Evolutionary conservation across 1,139 yeast species (phyloP).

Genomic region (Hyphopichia fennica): DNA sequence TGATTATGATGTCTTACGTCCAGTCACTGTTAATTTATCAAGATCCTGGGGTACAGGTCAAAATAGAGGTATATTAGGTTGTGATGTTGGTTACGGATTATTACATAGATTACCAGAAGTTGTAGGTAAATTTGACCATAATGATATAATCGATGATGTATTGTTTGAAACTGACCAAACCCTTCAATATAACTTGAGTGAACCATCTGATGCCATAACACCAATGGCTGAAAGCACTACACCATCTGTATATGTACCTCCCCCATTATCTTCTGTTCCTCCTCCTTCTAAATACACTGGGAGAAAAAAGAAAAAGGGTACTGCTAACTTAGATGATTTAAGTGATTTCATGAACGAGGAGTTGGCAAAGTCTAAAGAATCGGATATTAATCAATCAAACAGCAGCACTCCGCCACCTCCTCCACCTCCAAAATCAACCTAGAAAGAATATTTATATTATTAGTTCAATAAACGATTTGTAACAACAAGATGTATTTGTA

Average conservation of each 20-base stretch:
- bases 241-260: conserved; percentile 7
- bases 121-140: conserved; percentile 46
- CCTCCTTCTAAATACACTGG: conserved; percentile 23
- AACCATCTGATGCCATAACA: conserved; percentile 6
- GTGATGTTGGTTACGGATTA: conserved; percentile 92
- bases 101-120: conserved; percentile 82
- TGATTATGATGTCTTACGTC: conserved; percentile 80
- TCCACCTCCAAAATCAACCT: conserved; percentile 17
- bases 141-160: conserved; percentile 36
- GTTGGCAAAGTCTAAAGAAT: conserved; percentile 41
- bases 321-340: conserved; percentile 27
- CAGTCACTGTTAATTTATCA: conserved; percentile 67
- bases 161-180: conserved; percentile 31
- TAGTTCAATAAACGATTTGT: too few relatives aligned
- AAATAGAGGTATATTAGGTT: conserved; percentile 76
- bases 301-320: conserved; percentile 32
- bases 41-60: conserved; percentile 52
- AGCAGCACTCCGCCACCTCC: conserved; percentile 31
- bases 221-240: conserved; percentile 6
- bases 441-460: not conserved
- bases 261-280: conserved; percentile 10
- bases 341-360: conserved; percentile 49
- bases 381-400: conserved; percentile 19
- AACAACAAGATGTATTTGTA: too few relatives aligned
- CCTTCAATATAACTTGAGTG: conserved; percentile 6